phyloP scores from a whole-genome alignment of 805 yeast genomes.

The Cyberlindnera mississippiensis region DNA sequence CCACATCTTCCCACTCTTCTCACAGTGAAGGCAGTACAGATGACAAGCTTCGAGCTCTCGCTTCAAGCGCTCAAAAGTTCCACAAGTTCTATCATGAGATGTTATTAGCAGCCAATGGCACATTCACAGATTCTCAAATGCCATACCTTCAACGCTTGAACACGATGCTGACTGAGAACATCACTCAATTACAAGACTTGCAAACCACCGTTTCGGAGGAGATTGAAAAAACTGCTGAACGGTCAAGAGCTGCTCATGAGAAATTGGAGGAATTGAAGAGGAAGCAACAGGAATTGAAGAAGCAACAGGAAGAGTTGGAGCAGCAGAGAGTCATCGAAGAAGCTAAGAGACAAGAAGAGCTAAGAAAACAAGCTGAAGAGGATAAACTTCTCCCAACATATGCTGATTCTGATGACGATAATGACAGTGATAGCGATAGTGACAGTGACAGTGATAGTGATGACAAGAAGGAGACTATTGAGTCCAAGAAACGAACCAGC shows the following conservation, averaged over 20 bases:
- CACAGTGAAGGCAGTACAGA: conserved; percentile 2
- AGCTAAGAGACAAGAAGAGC: conserved; percentile 9
- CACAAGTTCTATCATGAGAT: conserved; percentile 22
- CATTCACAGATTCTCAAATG: conserved; percentile 11
- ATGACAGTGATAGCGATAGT: conserved; percentile 1
- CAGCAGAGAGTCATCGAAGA: conserved; percentile 12
- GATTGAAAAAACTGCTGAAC: conserved; percentile 8
- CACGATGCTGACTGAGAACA: conserved; percentile 13
- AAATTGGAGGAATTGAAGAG: conserved; percentile 15
- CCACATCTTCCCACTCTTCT: not conserved
- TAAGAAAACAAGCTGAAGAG: conserved; percentile 15
- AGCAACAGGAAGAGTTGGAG: conserved; percentile 15
- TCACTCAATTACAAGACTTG: conserved; percentile 18
- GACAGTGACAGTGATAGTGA: conserved; percentile 11
- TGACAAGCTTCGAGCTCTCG: conserved; percentile 13
- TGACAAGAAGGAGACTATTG: conserved; percentile 3
- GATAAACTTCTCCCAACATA: conserved; percentile 22
- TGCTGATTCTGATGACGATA: conserved; percentile 15
- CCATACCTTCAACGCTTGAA: conserved; percentile 10
- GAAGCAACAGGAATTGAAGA: conserved; percentile 16
- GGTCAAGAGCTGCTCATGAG: conserved; percentile 10
- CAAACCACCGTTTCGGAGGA: conserved; percentile 13
- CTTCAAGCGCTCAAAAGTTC: conserved; percentile 14
- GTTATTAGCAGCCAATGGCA: conserved; percentile 17
- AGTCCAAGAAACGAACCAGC: conserved; percentile 2